Base-by-base conservation (phyloP, 805 yeast species). In the Cyberlindnera mrakii region DNA sequence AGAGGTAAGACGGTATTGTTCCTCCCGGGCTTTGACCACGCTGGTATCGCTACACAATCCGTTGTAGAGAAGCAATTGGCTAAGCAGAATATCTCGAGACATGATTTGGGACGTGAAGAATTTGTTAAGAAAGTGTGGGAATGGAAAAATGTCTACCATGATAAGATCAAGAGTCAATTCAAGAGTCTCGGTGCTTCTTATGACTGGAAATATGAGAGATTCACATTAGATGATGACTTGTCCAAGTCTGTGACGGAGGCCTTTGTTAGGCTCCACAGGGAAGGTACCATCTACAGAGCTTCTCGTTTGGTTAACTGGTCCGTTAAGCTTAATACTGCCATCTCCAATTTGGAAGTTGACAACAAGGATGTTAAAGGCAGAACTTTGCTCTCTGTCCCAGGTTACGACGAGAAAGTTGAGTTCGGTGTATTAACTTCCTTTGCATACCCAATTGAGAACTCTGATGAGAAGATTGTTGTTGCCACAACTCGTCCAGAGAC, bases 401-500 rank as follows among this genome's bases (percentile, higher is more conserved):
- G 88, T 43, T 93, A 93, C 64, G 90, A 82, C 36, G 79, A 85
- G 57, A 85, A 85, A 61, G 80, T 93, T 47, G 98, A 93, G 68
- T 91, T 93, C 67, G 99, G 99, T 75, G 96, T 86, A 16, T 73
- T 93, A 61, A 93, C 98, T n/a, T 86, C 95, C 18, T 88, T 88
- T 64, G 95, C 96, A 17, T 93, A 93, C 65, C 85, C 79, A 47
- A 89, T 93, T 47, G 91, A 83, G 47, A 85, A 72, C 38, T 80
- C 90, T 14, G 91, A 85, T 50, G 99, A 93, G 69, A 84, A 75
- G 66, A 60, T 93, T 42, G 72, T 91, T 45, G 96, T 93, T 52
- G 99, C 99, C 30, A 93, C 99, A 40, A 93, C 99, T 33, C 91
- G 99, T 79, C 99, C 99, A 35, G 99, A 93, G 71, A 93, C 99